Conservation (phyloP, 352 stramenopile genomes). For the Thraustotheca clavata region DNA sequence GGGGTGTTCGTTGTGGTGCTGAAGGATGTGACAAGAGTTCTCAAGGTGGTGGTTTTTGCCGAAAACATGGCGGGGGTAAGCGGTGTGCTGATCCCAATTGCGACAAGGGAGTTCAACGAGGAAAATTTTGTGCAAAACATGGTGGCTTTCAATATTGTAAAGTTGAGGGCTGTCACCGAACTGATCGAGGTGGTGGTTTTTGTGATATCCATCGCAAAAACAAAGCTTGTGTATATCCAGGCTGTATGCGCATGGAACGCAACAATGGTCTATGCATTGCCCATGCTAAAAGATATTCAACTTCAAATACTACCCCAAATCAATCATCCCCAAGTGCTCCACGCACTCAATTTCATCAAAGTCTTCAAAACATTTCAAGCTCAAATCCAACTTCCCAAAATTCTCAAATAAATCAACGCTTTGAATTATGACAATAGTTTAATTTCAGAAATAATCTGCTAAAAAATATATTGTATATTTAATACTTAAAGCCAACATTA, state of each 20-base stretch:
- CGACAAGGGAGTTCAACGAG: background rate
- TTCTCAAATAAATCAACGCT: no score
- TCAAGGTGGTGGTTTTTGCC: slow-evolving; percentile 56
- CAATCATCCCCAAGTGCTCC: no score
- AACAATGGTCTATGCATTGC: background rate
- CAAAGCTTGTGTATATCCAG: background rate
- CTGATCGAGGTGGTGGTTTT: slow-evolving; percentile 69
- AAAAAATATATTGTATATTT: no score
- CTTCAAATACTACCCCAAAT: no score
- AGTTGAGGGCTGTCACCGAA: slow-evolving; percentile 43
- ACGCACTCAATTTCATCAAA: no score
- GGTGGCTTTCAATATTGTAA: background rate
- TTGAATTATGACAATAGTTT: no score
- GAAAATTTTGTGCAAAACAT: background rate
- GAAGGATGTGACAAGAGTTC: slow-evolving; percentile 73
- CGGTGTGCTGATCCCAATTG: background rate
- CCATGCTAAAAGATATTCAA: slow-evolving; percentile 1
- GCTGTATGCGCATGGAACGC: slow-evolving; percentile 13
- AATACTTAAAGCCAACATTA: no score
- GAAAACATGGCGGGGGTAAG: slow-evolving; percentile 39
- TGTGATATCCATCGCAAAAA: slow-evolving; percentile 25
- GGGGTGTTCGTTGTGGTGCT: slow-evolving; percentile 72
- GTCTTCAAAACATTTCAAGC: no score
- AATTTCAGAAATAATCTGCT: no score
- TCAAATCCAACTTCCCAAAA: no score